These are phyloP conservation scores for Russula vinacea DNA, from an alignment of 768 basidiomycete species.

Conservation along the genomic window DNA sequence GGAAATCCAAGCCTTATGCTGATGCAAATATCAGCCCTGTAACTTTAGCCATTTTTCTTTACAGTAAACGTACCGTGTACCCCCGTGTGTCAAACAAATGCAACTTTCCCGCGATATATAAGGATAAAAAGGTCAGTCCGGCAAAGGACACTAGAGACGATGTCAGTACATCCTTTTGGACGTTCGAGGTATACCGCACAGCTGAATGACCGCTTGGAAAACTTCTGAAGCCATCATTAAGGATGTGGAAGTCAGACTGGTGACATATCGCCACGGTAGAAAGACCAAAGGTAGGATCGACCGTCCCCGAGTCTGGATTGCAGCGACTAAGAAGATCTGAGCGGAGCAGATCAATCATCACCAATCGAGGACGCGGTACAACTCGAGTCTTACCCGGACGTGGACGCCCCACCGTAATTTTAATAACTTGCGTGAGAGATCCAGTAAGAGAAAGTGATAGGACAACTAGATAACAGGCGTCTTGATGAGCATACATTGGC, in stretches of 20 bases:
- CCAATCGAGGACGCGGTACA: not conserved
- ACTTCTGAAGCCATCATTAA: constrained; percentile 86
- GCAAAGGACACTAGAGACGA: constrained; percentile 75
- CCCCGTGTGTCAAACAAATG: constrained; percentile 85
- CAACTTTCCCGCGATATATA: constrained; percentile 89
- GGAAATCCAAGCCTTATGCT: constrained; percentile 77
- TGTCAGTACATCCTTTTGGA: constrained; percentile 4
- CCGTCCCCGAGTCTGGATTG: constrained; percentile 59
- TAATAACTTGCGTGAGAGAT: constrained; percentile 77
- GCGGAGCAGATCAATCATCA: not conserved
- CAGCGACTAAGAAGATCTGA: constrained; percentile 68
- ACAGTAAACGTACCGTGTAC: constrained; percentile 51
- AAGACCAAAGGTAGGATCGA: constrained; percentile 69
- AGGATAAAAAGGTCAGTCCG: constrained; percentile 83
- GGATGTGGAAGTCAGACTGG: constrained; percentile 51
- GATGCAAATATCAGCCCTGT: constrained; percentile 1
- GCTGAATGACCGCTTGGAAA: constrained; percentile 93
- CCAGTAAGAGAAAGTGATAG: constrained; percentile 77
- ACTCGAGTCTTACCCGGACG: constrained; percentile 59
- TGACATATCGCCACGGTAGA: constrained; percentile 79
- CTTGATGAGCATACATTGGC: constrained; percentile 11
- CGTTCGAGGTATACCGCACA: constrained; percentile 45
- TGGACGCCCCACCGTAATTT: constrained; percentile 85
- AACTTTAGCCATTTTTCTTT: not conserved
- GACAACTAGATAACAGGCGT: constrained; percentile 48